Base-by-base conservation (phyloP, 495 filamentous ascomycete species). In the Trichocladium antarcticum region DNA sequence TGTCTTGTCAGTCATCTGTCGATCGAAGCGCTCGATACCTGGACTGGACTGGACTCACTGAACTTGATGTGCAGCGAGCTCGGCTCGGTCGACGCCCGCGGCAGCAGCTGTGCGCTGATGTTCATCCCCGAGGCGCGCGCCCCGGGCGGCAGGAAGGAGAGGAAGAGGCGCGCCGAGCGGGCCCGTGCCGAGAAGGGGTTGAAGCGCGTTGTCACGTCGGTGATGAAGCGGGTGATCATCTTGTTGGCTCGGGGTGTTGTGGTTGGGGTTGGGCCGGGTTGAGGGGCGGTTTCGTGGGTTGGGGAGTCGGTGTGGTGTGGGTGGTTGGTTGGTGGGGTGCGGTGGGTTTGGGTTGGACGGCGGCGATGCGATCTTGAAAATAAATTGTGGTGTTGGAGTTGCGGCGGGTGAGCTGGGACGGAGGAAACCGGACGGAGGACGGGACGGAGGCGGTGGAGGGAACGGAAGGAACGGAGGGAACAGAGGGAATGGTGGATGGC, bases 141-240 rank as follows among this genome's bases (percentile, higher is more conserved):
- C 47, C 84, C 79, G 17, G 84, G 77, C 7, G 92, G 90, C n/a
- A 99, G 81, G 37, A 83, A 74, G 19, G 85, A 81, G 54, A 97
- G 83, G 64, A 99, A 88, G 38, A 89, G 68, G 11, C 93, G 81
- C 28, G 87, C 87, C 27, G 88, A 82, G 57, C 87, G 86, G 31
- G 83, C 74, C 57, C 74, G 70, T 12, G 76, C 72, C 5, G 76
- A 78, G 78, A 97, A 99, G 17, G 93, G 93, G 68, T 94, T 94
- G 82, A 95, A 96, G 59, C 74, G 77, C 55, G 86, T 82, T 49
- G 77, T 75, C 51, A 97, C 81, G 58, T 84, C 75, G 60, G 87
- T 84, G 69, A 98, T 83, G 73, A 83, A 87, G 57, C 77, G 74
- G 41, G 86, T 93, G 37, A 95, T 82, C 92, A 98, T 98, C 50